phyloP scores from a whole-genome alignment of 768 basidiomycete genomes.

The Mrakia frigida region DNA sequence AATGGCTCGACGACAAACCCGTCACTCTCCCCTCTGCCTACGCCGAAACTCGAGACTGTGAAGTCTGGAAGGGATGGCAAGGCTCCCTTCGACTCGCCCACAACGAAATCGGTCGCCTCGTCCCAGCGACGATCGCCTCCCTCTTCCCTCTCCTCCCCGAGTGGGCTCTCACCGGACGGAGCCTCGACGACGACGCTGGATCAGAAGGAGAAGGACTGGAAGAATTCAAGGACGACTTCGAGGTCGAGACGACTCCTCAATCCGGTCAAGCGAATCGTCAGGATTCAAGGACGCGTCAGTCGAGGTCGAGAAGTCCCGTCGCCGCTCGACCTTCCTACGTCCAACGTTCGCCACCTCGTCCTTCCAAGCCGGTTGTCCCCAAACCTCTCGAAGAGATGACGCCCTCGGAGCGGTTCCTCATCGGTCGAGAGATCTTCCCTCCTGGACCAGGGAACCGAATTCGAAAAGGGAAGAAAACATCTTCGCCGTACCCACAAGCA shows the following conservation, averaged over 20 bases:
- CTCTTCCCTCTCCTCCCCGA: conserved; percentile 16
- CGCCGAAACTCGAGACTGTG: conserved; percentile 38
- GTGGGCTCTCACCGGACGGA: conserved; percentile 20
- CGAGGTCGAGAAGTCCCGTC: neutral
- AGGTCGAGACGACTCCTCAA: conserved; percentile 15
- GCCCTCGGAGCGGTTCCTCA: conserved; percentile 29
- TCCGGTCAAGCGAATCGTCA: conserved; percentile 13
- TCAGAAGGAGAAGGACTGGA: neutral
- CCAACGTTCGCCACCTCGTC: neutral
- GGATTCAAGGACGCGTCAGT: neutral
- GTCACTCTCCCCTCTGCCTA: conserved; percentile 38
- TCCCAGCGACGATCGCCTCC: conserved; percentile 35
- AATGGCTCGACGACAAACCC: conserved; percentile 38
- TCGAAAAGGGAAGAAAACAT: neutral
- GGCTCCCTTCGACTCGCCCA: conserved; percentile 38
- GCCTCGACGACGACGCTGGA: conserved; percentile 1
- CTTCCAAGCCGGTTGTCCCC: neutral
- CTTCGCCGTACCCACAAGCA: conserved; percentile 12
- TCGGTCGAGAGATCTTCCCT: conserved; percentile 17
- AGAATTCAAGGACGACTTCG: conserved; percentile 16
- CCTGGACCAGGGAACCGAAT: conserved; percentile 22
- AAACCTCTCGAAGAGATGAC: conserved; percentile 20
- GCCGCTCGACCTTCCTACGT: neutral
- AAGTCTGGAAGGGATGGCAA: conserved; percentile 41
- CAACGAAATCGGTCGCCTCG: conserved; percentile 38